A percentile compares a stretch with the other conserved stretches of the same genome.
These are phyloP conservation scores for Lodderomyces pseudojiufengensis DNA, from an alignment of 1,139 yeast species.

Conservation along the genomic window DNA sequence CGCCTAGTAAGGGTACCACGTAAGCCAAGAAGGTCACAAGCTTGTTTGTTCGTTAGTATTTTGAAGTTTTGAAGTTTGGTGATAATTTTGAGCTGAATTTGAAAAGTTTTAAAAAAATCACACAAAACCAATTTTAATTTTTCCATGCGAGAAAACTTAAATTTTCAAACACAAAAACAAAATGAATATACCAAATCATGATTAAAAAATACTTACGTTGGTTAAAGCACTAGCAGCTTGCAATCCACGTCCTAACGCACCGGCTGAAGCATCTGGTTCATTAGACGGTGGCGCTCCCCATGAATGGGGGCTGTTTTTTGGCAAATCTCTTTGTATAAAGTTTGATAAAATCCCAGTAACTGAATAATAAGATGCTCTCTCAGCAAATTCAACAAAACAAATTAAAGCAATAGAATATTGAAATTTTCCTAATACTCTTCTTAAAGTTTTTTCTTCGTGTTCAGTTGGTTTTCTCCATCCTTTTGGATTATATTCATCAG, in stretches of 20 bases:
- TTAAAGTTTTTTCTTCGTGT: slow-evolving; percentile 43
- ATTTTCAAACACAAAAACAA: too few relatives aligned
- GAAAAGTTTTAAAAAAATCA: too few relatives aligned
- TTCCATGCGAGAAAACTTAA: too few relatives aligned
- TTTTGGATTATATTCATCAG: slow-evolving; percentile 31
- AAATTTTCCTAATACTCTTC: slow-evolving; percentile 33
- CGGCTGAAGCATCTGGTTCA: slow-evolving; percentile 31
- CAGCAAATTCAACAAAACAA: slow-evolving; percentile 44
- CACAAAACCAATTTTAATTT: too few relatives aligned
- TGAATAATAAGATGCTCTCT: slow-evolving; percentile 46
- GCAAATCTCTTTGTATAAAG: slow-evolving; percentile 47
- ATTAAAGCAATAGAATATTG: slow-evolving; percentile 28
- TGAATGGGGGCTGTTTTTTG: slow-evolving; percentile 48
- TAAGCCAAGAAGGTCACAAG: slow-evolving; percentile 44
- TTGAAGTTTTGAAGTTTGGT: too few relatives aligned
- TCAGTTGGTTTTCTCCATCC: slow-evolving; percentile 35
- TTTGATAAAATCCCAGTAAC: slow-evolving; percentile 40
- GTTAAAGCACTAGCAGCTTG: slow-evolving; percentile 39
- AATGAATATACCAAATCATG: too few relatives aligned
- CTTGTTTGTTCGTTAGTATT: too few relatives aligned
- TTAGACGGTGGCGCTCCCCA: slow-evolving; percentile 39
- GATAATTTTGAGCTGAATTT: too few relatives aligned
- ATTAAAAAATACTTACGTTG: too few relatives aligned
- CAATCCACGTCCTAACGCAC: slow-evolving; percentile 44
- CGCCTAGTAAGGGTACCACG: slow-evolving; percentile 42